phyloP scores from a whole-genome alignment of 1,284 basidiomycete genomes.

The Pseudozyma pruni region DNA sequence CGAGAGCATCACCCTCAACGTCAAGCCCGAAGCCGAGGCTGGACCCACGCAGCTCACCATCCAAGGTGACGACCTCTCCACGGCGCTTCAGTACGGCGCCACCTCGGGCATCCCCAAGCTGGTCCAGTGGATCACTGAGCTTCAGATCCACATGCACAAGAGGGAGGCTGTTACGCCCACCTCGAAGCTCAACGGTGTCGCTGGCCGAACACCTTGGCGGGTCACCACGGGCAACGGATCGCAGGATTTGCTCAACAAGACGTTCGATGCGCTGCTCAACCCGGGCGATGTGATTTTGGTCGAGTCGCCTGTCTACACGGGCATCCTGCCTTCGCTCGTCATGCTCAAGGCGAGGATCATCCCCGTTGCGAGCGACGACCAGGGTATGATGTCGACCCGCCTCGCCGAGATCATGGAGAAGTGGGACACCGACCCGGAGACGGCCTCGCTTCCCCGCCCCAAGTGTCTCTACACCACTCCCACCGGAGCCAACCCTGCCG shows the following conservation, averaged over 20 bases:
- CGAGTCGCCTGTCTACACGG: conserved; percentile 82
- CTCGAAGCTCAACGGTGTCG: conserved; percentile 47
- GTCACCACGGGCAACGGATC: conserved; percentile 83
- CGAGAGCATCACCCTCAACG: conserved; percentile 74
- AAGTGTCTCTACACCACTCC: conserved; percentile 83
- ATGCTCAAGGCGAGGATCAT: conserved; percentile 46
- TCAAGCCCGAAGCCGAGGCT: conserved; percentile 66
- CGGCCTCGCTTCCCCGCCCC: conserved; percentile 75
- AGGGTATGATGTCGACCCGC: conserved; percentile 77
- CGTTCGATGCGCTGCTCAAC: conserved; percentile 75
- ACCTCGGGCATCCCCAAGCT: conserved; percentile 78
- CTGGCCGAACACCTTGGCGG: conserved; percentile 72
- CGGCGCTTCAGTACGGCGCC: conserved; percentile 71
- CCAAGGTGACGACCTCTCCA: conserved; percentile 63
- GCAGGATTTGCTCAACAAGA: conserved; percentile 82
- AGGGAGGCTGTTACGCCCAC: conserved; percentile 71
- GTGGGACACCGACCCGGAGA: conserved; percentile 75
- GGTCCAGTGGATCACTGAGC: conserved; percentile 73
- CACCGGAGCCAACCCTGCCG: conserved; percentile 67
- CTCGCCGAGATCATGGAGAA: conserved; percentile 77
- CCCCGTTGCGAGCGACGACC: conserved; percentile 79
- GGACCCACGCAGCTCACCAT: conserved; percentile 60
- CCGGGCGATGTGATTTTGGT: conserved; percentile 84
- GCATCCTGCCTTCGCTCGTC: conserved; percentile 57
- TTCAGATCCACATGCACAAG: conserved; percentile 74